Evolutionary conservation across 176 grass and related monocot species (phyloP).

Genomic region (Ensete ventricosum): DNA sequence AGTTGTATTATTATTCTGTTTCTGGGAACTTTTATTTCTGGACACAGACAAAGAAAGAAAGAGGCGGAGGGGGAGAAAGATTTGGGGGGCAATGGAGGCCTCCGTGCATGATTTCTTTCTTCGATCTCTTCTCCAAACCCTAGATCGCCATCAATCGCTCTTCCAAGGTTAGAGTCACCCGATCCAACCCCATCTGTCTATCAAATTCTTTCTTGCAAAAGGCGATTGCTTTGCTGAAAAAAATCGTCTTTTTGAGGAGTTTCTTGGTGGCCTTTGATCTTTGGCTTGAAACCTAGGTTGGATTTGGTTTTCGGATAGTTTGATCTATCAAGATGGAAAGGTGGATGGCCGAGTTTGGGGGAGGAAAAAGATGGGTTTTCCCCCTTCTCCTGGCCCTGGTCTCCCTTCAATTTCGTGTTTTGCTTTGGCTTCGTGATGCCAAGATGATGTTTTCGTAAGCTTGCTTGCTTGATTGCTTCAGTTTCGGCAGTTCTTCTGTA

Average conservation of each 20-base stretch:
- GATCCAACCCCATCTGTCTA: not conserved
- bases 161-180: constrained; percentile 25
- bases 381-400: not conserved
- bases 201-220: not conserved
- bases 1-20: not conserved
- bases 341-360: not conserved
- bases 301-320: not conserved
- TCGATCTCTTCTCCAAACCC: not conserved
- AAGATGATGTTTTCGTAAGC: not conserved
- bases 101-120: constrained; percentile 18
- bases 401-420: not conserved
- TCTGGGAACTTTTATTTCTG: not conserved
- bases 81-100: constrained; percentile 10
- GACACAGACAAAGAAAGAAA: constrained; percentile 20
- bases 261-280: not conserved
- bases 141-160: not conserved
- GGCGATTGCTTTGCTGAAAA: not conserved
- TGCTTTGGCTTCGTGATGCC: not conserved
- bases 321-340: not conserved
- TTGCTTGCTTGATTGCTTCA: not conserved
- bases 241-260: not conserved
- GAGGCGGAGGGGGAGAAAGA: constrained; percentile 2
- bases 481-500: not conserved
- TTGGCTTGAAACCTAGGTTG: not conserved
- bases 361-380: not conserved